phyloP scores from a whole-genome alignment of 2,329 filamentous ascomycete genomes.

The Fusarium concolor region DNA sequence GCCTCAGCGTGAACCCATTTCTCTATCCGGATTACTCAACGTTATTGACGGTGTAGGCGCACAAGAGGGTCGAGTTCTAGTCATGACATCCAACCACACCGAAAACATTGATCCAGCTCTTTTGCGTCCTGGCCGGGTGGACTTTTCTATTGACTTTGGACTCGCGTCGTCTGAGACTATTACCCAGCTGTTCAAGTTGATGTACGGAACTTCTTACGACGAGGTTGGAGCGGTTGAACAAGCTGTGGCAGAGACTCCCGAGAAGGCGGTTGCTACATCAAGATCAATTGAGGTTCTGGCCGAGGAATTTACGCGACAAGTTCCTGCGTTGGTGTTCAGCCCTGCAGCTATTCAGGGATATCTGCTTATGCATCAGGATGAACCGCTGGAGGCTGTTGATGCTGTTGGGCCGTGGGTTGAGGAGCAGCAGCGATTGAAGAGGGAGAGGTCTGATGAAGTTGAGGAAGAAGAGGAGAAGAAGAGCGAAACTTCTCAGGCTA shows the following conservation, averaged over 20 bases:
- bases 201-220: slow-evolving; percentile 9
- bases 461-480: background rate
- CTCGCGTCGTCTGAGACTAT: slow-evolving; percentile 21
- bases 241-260: background rate
- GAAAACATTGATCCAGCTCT: slow-evolving; percentile 29
- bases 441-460: background rate
- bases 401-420: slow-evolving; percentile 14
- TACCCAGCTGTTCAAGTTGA: slow-evolving; percentile 7
- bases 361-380: slow-evolving; percentile 27
- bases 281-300: slow-evolving; percentile 1
- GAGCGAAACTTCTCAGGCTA: background rate
- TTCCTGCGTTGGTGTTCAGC: slow-evolving; percentile 27
- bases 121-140: slow-evolving; percentile 19
- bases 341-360: slow-evolving; percentile 38
- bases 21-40: slow-evolving; percentile 73
- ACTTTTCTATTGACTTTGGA: slow-evolving; percentile 19
- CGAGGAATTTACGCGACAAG: slow-evolving; percentile 10
- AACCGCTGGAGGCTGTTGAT: slow-evolving; percentile 19
- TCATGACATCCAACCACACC: slow-evolving; percentile 75
- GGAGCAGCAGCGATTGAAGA: slow-evolving; percentile 2
- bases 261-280: background rate
- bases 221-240: background rate
- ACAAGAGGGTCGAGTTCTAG: slow-evolving; percentile 73
- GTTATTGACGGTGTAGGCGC: slow-evolving; percentile 75
- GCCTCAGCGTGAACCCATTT: slow-evolving; percentile 16